Base-by-base conservation (phyloP, 768 basidiomycete genomes). In the Pleurotus cornucopiae region DNA sequence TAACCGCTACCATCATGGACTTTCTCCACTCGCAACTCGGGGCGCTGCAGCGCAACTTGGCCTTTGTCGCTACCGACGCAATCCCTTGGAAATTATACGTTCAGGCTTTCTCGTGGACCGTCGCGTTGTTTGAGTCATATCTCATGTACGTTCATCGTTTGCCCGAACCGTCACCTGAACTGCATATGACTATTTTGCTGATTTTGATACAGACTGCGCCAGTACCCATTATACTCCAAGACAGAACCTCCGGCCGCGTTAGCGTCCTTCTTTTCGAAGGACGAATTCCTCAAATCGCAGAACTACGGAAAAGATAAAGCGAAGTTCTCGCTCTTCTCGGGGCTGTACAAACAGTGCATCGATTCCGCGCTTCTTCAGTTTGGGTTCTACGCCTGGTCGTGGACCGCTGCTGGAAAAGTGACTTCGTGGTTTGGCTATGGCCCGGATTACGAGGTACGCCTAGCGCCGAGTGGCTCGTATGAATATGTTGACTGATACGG, bases 241-340 rank as follows among this genome's bases (percentile, higher is more conserved):
- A 79, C 76, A 0, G 75, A 78, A 38, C 94, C 90, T 0, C 92
- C 93, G 1, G 66, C 80, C 2, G 84, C 82, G 2, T 80, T 97
- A 2, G 84, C 81, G 3, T 69, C 70, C 1, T 86, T 93, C 66
- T 86, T 95, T 62, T 77, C 80, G 13, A 66, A 72, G 7, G 82
- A 86, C 2, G 85, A 84, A 12, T 96, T 95, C 69, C 76, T 84
- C 58, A 97, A 97, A 64, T 94, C 93, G 0, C 96, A 99, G 68
- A 73, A 78, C 41, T 99, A 99, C 72, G 93, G 94, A 16, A 83
- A 80, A 49, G 91, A 94, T 79, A 97, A 97, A 72, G 90, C 94
- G 9, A 81, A 81, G 64, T 95, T 89, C 69, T 82, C 86, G 2
- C 70, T 96, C 40, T 66, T 91, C 62, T 84, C 88, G 0, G 84